Base-by-base conservation (phyloP, 495 filamentous ascomycete genomes). In the Penicillium silybi region DNA sequence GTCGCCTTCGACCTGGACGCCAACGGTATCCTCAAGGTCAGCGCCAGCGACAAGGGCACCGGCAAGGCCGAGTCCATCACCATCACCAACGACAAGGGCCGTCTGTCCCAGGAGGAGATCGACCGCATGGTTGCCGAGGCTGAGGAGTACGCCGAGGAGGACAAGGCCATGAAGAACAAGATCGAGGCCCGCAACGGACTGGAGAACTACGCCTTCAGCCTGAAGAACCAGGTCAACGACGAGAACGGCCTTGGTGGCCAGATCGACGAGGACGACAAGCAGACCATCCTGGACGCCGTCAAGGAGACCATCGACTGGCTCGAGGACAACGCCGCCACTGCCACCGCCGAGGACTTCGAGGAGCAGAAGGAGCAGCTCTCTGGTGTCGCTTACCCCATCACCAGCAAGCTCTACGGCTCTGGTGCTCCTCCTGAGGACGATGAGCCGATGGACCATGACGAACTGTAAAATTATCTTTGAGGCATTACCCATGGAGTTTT, bases 11-110 rank as follows among this genome's bases (percentile, higher is more conserved):
- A 97, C 73, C 70, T 98, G 57, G 93, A 98, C 78, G 95, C 95
- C 80, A 98, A 98, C 75, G 95, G 95, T 70, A 97, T 98, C 77
- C 89, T 98, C 68, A 96, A 96, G 80, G 91, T 98, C 68, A 93
- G 89, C 41, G 93, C 93, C 60, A 79, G 91, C 50, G 93, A 98
- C 84, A 98, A 98, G 89, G 95, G 95, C 64, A 97, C 93, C 44
- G 95, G 93, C 59, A 97, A 97, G 86, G 85, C 84, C 69, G 95
- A 97, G 82, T 87, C 89, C 74, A 97, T 98, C 64, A 89, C 91
- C 73, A 98, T 97, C 73, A 96, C 92, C 78, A 98, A 98, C 80
- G 93, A 97, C 85, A 96, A 97, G 85, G 93, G 93, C 53, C 95
- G 95, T 76, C 85, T 98, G 39, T 91, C 87, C 65, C 92, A 92